A percentile compares a stretch with the other conserved stretches of the same genome.
These are phyloP conservation scores for Nyssa sinensis DNA, from an alignment of 148 eudicot genomes.

Conservation along the genomic window DNA sequence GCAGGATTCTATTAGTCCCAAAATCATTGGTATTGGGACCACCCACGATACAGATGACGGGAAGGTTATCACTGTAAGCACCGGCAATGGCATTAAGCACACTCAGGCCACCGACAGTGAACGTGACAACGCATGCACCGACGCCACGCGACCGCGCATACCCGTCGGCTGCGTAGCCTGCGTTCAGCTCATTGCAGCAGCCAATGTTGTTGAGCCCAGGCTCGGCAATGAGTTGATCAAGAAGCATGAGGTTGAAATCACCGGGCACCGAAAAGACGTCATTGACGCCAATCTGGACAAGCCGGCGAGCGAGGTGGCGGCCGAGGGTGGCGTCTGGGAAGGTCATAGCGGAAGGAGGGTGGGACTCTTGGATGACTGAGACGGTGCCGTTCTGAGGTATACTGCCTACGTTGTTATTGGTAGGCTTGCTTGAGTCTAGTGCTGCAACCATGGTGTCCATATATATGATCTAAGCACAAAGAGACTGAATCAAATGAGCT, in stretches of 20 bases:
- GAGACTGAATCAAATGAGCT: no score
- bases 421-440: neutral
- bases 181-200: conserved; percentile 17
- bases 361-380: neutral
- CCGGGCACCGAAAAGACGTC: conserved; percentile 25
- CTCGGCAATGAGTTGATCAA: conserved; percentile 34
- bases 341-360: neutral
- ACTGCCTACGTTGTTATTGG: neutral
- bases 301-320: conserved; percentile 17
- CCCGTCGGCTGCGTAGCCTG: conserved; percentile 19
- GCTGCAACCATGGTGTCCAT: conserved; percentile 11
- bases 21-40: conserved; percentile 31
- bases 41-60: conserved; percentile 27
- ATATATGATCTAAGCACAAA: no score
- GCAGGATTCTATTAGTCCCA: conserved; percentile 28
- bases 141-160: conserved; percentile 24
- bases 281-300: conserved; percentile 5
- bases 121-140: conserved; percentile 28
- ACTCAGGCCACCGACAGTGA: conserved; percentile 15
- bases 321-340: conserved; percentile 14
- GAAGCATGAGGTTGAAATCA: conserved; percentile 27
- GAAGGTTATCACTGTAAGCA: conserved; percentile 27
- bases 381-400: neutral
- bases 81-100: conserved; percentile 14
- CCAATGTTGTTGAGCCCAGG: conserved; percentile 24